phyloP scores from a whole-genome alignment of 768 basidiomycete species.

The Chalciporus chontae region DNA sequence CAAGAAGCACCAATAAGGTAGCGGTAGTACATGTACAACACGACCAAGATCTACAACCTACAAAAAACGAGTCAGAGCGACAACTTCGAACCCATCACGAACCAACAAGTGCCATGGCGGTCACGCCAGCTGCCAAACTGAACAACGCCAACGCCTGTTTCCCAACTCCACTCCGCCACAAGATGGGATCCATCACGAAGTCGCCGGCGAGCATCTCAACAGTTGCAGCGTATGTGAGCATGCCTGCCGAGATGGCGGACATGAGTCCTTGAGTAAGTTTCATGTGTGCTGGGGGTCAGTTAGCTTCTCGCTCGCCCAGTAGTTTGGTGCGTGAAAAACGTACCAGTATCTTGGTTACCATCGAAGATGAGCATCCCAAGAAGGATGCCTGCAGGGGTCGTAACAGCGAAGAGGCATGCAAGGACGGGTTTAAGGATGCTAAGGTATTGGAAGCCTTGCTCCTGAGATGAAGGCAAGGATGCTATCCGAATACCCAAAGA shows the following conservation, averaged over 20 bases:
- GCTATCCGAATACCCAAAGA: slow-evolving; percentile 81
- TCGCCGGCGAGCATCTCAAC: slow-evolving; percentile 88
- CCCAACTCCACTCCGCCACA: slow-evolving; percentile 36
- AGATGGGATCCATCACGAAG: slow-evolving; percentile 67
- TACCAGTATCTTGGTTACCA: slow-evolving; percentile 28
- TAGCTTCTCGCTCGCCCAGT: background rate
- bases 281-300: slow-evolving; percentile 38
- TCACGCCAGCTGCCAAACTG: slow-evolving; percentile 59
- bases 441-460: slow-evolving; percentile 18
- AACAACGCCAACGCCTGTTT: slow-evolving; percentile 53
- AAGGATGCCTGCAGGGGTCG: slow-evolving; percentile 67
- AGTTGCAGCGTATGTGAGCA: slow-evolving; percentile 79
- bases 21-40: no score
- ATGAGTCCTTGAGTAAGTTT: slow-evolving; percentile 65
- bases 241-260: slow-evolving; percentile 78
- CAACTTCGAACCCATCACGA: slow-evolving; percentile 8
- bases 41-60: no score
- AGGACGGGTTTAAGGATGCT: slow-evolving; percentile 49
- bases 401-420: slow-evolving; percentile 64
- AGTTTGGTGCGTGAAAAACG: background rate
- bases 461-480: slow-evolving; percentile 46
- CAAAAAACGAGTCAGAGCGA: no score
- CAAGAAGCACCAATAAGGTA: no score
- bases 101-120: slow-evolving; percentile 60
- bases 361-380: slow-evolving; percentile 52